These are phyloP conservation scores for Athelia psychrophila DNA, from an alignment of 1,284 basidiomycete genomes.

Conservation along the genomic window DNA sequence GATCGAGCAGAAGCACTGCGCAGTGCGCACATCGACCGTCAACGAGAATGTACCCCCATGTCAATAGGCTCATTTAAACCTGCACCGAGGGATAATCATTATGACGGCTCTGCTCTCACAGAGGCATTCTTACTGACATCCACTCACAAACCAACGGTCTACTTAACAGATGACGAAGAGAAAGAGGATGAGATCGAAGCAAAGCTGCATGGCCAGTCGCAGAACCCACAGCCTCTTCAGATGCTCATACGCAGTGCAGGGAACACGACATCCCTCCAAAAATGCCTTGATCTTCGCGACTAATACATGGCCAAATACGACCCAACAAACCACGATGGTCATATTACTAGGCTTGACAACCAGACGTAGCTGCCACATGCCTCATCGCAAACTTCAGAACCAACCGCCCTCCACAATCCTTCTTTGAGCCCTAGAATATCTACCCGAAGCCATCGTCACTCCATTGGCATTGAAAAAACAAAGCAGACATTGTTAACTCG, in stretches of 20 bases:
- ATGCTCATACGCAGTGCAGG: not conserved
- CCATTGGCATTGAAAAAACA: constrained; percentile 84
- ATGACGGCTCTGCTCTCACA: too few relatives aligned
- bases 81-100: too few relatives aligned
- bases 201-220: not conserved
- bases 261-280: constrained; percentile 56
- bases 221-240: not conserved
- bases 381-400: constrained; percentile 50
- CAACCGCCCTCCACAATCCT: constrained; percentile 26
- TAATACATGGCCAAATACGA: constrained; percentile 91
- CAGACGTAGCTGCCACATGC: constrained; percentile 65
- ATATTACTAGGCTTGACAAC: constrained; percentile 61
- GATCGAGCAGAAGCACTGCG: too few relatives aligned
- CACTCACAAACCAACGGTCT: too few relatives aligned
- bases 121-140: too few relatives aligned
- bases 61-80: too few relatives aligned
- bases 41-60: too few relatives aligned
- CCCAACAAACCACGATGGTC: constrained; percentile 82
- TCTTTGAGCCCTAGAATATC: constrained; percentile 72
- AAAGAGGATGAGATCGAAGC: not conserved
- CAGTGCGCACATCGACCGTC: too few relatives aligned
- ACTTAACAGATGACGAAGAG: not conserved
- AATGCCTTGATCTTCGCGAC: constrained; percentile 85
- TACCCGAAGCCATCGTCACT: constrained; percentile 90
- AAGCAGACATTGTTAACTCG: constrained; percentile 47